Conservation (phyloP, 805 yeast genomes). For the Starmerella roubikii region DNA sequence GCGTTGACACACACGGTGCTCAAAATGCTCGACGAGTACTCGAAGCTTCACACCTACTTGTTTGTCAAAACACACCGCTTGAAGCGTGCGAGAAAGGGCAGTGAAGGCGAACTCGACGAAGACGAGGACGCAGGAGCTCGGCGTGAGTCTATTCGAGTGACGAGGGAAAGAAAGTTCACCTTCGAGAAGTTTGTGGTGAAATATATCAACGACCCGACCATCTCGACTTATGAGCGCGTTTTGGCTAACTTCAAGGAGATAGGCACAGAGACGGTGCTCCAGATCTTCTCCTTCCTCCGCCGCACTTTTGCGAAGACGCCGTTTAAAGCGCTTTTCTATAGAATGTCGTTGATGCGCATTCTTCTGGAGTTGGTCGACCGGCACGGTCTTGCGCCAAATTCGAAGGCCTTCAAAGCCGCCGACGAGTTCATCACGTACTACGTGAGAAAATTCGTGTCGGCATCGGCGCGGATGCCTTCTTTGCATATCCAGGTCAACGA, state of each 20-base stretch:
- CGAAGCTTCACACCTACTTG: constrained; percentile 41
- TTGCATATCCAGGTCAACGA: constrained; percentile 54
- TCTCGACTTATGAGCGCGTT: constrained; percentile 52
- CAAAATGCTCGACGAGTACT: constrained; percentile 52
- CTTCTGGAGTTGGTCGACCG: constrained; percentile 40
- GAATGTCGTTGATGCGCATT: constrained; percentile 60
- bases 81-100: constrained; percentile 28
- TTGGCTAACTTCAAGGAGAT: constrained; percentile 52
- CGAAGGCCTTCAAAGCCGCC: constrained; percentile 41
- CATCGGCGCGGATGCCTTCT: constrained; percentile 38
- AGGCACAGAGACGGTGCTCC: constrained; percentile 43
- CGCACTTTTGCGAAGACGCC: constrained; percentile 53
- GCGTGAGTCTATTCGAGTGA: constrained; percentile 24
- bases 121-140: constrained; percentile 18
- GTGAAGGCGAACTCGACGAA: constrained; percentile 9
- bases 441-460: constrained; percentile 43
- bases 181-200: constrained; percentile 31
- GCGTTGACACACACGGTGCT: constrained; percentile 53
- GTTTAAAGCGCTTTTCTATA: constrained; percentile 40
- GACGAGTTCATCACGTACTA: constrained; percentile 53
- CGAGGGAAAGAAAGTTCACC: constrained; percentile 37
- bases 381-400: constrained; percentile 34
- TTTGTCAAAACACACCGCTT: constrained; percentile 36
- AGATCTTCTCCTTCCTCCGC: constrained; percentile 57
- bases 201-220: constrained; percentile 44